These are phyloP conservation scores for Rutstroemia sp. DNA, from an alignment of 2,329 filamentous ascomycete genomes.

Conservation along the genomic window DNA sequence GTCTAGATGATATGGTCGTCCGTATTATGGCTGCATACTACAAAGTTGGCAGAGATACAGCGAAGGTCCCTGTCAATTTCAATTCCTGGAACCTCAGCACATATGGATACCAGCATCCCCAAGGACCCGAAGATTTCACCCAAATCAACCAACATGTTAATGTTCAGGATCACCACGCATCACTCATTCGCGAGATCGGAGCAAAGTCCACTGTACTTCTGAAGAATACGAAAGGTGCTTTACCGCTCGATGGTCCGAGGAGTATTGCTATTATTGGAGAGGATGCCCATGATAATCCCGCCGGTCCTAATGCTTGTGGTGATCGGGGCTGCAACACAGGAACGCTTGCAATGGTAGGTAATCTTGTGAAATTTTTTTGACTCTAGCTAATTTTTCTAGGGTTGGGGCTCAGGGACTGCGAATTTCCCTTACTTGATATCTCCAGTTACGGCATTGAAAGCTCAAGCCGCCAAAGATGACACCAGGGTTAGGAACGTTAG, in stretches of 20 bases:
- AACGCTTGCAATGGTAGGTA: conserved; percentile 53
- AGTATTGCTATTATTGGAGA: conserved; percentile 73
- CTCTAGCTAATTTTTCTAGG: conserved; percentile 19
- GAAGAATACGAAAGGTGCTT: conserved; percentile 66
- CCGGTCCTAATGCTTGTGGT: conserved; percentile 40
- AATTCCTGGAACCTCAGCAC: conserved; percentile 79
- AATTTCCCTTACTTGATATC: conserved; percentile 74
- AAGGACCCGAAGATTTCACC: conserved; percentile 52
- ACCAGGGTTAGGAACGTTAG: conserved; percentile 59
- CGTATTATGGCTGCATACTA: conserved; percentile 69
- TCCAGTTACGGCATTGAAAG: conserved; percentile 64
- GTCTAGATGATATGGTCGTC: conserved; percentile 86
- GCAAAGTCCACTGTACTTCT: conserved; percentile 79
- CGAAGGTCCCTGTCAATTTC: conserved; percentile 60
- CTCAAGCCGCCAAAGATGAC: conserved; percentile 53
- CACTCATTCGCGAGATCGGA: conserved; percentile 67
- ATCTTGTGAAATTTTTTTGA: background rate
- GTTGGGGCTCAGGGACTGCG: conserved; percentile 70
- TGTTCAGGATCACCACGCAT: conserved; percentile 68
- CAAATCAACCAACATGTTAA: conserved; percentile 77
- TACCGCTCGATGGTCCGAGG: conserved; percentile 74
- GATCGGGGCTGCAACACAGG: conserved; percentile 56
- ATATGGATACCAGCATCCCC: conserved; percentile 5
- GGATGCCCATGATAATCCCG: conserved; percentile 67
- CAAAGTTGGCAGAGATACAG: conserved; percentile 52